phyloP scores from a whole-genome alignment of 164 flowering plant species.

The Buxus sempervirens region DNA sequence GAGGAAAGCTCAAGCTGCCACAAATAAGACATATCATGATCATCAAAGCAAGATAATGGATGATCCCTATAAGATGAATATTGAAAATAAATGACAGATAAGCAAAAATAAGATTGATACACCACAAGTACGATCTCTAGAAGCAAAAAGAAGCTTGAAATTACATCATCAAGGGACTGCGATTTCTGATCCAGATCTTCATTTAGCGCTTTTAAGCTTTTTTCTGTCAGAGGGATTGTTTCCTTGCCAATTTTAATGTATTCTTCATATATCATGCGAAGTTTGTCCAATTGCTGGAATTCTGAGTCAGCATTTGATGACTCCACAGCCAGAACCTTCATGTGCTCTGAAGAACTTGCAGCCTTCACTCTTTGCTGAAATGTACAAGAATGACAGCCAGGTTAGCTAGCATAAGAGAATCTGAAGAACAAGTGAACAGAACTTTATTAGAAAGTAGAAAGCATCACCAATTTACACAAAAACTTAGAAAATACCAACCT shows the following conservation, averaged over 20 bases:
- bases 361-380: conserved; percentile 88
- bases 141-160: conserved; percentile 5
- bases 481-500: conserved; percentile 38
- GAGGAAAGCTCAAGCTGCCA: too few relatives aligned
- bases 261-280: conserved; percentile 78
- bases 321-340: conserved; percentile 66
- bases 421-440: background rate
- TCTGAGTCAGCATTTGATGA: conserved; percentile 68
- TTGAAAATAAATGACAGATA: background rate
- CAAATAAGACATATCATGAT: too few relatives aligned
- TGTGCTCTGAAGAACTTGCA: conserved; percentile 70
- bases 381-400: conserved; percentile 14
- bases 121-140: background rate
- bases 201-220: conserved; percentile 44
- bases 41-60: too few relatives aligned
- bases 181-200: conserved; percentile 75
- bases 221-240: conserved; percentile 66
- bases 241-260: conserved; percentile 70
- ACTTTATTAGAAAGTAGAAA: background rate
- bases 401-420: background rate
- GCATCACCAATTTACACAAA: background rate
- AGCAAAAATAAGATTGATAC: background rate
- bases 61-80: too few relatives aligned
- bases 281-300: conserved; percentile 89
- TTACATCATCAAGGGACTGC: conserved; percentile 91